phyloP scores from a whole-genome alignment of 495 filamentous ascomycete species.

The Cercophora scortea region DNA sequence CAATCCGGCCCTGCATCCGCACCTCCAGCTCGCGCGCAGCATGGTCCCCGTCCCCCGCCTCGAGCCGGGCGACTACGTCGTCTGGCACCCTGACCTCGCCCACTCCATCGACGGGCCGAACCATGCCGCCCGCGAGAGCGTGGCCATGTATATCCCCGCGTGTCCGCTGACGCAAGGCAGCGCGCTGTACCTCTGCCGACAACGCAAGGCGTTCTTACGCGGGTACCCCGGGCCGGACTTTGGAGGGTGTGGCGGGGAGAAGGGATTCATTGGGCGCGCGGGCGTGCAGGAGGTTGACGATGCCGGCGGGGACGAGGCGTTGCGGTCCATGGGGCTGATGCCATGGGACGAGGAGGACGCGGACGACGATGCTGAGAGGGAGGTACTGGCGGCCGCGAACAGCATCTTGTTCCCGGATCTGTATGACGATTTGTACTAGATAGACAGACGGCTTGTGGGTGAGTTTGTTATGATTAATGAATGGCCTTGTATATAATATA shows the following conservation, averaged over 20 bases:
- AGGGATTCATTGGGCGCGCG: conserved; percentile 36
- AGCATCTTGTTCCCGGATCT: conserved; percentile 39
- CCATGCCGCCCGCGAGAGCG: neutral
- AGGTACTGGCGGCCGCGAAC: conserved; percentile 30
- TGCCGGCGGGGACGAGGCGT: conserved; percentile 34
- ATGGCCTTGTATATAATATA: too few relatives aligned
- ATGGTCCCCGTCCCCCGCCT: conserved; percentile 72
- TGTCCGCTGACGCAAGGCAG: conserved; percentile 77
- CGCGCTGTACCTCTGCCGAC: conserved; percentile 61
- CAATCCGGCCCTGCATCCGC: conserved; percentile 61
- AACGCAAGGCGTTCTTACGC: conserved; percentile 57
- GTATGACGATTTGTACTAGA: conserved; percentile 22
- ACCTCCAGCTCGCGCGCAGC: conserved; percentile 57
- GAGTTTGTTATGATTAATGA: too few relatives aligned
- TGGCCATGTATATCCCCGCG: conserved; percentile 64
- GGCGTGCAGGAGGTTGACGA: conserved; percentile 42
- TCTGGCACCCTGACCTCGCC: conserved; percentile 71
- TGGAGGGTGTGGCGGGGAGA: conserved; percentile 49
- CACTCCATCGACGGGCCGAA: conserved; percentile 18
- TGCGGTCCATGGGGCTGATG: conserved; percentile 42
- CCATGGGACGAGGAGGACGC: conserved; percentile 31
- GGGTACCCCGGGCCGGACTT: conserved; percentile 66
- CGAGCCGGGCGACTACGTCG: conserved; percentile 76
- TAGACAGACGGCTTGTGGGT: too few relatives aligned
- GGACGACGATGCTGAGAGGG: conserved; percentile 14